Evolutionary conservation across 1,284 basidiomycete species (phyloP).

Genomic region (Moesziomyces aphidis): DNA sequence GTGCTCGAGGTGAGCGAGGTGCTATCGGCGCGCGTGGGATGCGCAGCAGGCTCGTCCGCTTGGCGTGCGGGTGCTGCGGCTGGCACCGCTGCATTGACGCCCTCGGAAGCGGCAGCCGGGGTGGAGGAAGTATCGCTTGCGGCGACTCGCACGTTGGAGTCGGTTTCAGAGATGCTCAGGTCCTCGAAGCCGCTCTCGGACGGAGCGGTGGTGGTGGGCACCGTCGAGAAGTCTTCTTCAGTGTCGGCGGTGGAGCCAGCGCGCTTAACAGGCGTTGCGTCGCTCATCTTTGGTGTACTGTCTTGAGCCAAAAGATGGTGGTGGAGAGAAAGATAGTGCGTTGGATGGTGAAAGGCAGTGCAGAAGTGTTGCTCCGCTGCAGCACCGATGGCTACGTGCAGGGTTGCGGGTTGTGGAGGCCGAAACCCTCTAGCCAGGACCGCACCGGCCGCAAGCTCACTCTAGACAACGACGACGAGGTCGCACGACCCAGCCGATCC

Average conservation of each 20-base stretch:
- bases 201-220: conserved; percentile 34
- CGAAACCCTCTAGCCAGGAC: too few relatives aligned
- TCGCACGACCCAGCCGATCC: too few relatives aligned
- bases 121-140: conserved; percentile 8
- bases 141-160: conserved; percentile 35
- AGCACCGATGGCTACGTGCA: too few relatives aligned
- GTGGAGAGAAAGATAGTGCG: too few relatives aligned
- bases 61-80: conserved; percentile 24
- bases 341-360: not conserved
- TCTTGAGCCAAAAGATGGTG: not conserved
- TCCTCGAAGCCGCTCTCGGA: conserved; percentile 38
- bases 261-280: conserved; percentile 16
- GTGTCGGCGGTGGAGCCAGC: conserved; percentile 43
- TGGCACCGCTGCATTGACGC: conserved; percentile 18
- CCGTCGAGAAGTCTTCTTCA: conserved; percentile 35
- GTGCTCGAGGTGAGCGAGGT: conserved; percentile 30
- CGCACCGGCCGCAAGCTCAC: too few relatives aligned
- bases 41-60: conserved; percentile 7
- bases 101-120: not conserved
- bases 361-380: too few relatives aligned
- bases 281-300: conserved; percentile 13
- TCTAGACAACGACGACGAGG: too few relatives aligned
- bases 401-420: too few relatives aligned
- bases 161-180: conserved; percentile 30
- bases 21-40: conserved; percentile 19